phyloP scores from a whole-genome alignment of 176 grass and related monocot genomes.

The Oryza australiensis region DNA sequence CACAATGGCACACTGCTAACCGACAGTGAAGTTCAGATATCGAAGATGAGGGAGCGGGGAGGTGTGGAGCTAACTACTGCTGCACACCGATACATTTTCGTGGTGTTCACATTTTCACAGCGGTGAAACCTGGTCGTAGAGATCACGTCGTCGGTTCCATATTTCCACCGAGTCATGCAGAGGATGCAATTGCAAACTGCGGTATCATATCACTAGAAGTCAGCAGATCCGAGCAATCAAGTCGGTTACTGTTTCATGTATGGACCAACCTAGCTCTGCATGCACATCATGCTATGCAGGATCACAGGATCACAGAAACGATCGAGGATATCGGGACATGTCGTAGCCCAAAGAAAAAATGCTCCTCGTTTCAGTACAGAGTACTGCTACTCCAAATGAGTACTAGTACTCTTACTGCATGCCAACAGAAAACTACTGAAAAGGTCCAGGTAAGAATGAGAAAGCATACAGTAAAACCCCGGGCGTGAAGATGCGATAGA shows the following conservation, averaged over 20 bases:
- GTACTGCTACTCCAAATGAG: too few species aligned
- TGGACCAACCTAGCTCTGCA: background rate
- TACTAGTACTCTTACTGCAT: background rate
- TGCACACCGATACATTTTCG: conserved; percentile 39
- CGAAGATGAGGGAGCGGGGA: too few species aligned
- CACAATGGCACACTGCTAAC: background rate
- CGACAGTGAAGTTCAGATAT: background rate
- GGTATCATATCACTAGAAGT: background rate
- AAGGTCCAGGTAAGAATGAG: too few species aligned
- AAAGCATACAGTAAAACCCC: background rate
- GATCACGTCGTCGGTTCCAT: background rate
- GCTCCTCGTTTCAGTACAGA: too few species aligned
- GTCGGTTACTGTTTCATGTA: background rate
- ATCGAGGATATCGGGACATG: conserved; percentile 24
- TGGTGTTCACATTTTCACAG: conserved; percentile 9
- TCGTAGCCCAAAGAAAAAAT: background rate
- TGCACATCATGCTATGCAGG: background rate
- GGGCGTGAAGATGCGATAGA: background rate
- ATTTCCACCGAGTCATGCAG: background rate
- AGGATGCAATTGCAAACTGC: conserved; percentile 8
- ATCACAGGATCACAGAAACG: background rate
- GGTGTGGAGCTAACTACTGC: too few species aligned
- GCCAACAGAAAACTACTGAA: background rate
- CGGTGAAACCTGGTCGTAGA: background rate
- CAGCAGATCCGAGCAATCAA: conserved; percentile 1